A percentile compares a stretch with the other conserved stretches of the same genome.
These are phyloP conservation scores for Macrophomina phaseolina DNA, from an alignment of 2,329 filamentous ascomycete species.

Conservation along the genomic window DNA sequence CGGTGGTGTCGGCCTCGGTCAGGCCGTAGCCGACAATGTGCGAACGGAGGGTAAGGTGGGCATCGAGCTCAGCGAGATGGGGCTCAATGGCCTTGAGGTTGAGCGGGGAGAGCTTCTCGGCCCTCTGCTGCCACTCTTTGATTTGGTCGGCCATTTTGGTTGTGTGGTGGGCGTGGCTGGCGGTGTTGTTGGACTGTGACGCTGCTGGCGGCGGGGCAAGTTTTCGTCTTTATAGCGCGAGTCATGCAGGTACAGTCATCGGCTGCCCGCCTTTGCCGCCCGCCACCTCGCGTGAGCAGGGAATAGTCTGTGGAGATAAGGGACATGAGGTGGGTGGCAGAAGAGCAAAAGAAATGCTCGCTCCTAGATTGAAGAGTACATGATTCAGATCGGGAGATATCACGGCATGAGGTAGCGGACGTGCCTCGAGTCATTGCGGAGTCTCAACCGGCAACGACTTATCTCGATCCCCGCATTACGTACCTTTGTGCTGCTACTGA, in stretches of 20 bases:
- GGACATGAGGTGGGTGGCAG: too few species aligned
- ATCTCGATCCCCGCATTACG: too few species aligned
- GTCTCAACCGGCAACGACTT: too few species aligned
- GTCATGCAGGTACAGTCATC: slow-evolving; percentile 24
- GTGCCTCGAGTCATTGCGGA: too few species aligned
- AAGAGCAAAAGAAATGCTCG: too few species aligned
- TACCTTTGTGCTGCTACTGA: too few species aligned
- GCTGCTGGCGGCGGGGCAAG: slow-evolving; percentile 25
- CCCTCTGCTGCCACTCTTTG: slow-evolving; percentile 62
- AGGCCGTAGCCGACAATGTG: slow-evolving; percentile 83
- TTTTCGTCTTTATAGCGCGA: slow-evolving; percentile 21
- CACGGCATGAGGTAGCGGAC: too few species aligned
- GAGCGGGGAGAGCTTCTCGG: slow-evolving; percentile 58
- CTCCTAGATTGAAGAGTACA: too few species aligned
- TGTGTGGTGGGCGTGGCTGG: neutral
- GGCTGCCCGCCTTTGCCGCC: neutral
- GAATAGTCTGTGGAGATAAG: neutral
- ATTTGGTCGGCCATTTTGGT: slow-evolving; percentile 45
- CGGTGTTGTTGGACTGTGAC: slow-evolving; percentile 3
- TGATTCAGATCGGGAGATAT: too few species aligned
- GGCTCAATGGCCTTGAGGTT: slow-evolving; percentile 86
- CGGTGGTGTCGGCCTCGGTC: slow-evolving; percentile 76
- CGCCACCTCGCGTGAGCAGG: slow-evolving; percentile 18
- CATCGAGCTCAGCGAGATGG: slow-evolving; percentile 77
- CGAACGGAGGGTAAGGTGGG: slow-evolving; percentile 83